A percentile compares a stretch with the other conserved stretches of the same genome.
These are phyloP conservation scores for Metrosideros polymorpha DNA, from an alignment of 441 rosid species.

Conservation along the genomic window DNA sequence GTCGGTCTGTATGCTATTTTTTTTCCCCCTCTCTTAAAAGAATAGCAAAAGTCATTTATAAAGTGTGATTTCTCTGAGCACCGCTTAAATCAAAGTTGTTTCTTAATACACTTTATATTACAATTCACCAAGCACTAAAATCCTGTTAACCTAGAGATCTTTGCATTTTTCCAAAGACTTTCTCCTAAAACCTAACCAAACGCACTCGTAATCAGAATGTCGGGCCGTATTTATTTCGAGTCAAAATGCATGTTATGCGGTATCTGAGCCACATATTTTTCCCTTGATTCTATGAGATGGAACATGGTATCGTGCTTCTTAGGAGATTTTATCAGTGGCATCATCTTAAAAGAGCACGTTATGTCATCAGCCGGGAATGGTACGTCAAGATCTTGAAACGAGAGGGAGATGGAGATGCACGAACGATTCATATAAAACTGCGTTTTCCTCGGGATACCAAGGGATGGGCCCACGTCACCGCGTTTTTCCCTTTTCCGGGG, in stretches of 20 bases:
- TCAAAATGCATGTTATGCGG: not conserved
- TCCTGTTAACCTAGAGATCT: not conserved
- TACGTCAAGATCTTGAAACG: not conserved
- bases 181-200: not conserved
- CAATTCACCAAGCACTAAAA: not conserved
- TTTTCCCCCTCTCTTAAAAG: too few relatives aligned
- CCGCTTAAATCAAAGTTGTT: not conserved
- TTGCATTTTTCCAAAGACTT: not conserved
- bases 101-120: fast-evolving
- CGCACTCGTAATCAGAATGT: not conserved
- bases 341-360: too few relatives aligned
- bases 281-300: not conserved
- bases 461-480: not conserved
- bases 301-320: not conserved
- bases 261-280: not conserved
- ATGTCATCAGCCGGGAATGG: not conserved
- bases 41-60: too few relatives aligned
- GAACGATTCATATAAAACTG: not conserved
- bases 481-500: not conserved
- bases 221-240: not conserved
- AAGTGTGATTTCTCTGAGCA: not conserved
- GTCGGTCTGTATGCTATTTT: too few relatives aligned
- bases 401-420: too few relatives aligned
- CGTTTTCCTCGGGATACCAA: not conserved
- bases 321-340: not conserved